A percentile compares a stretch with the other conserved stretches of the same genome.
Conservation (phyloP, 495 filamentous ascomycete species). For the Penicillium alfredii region DNA sequence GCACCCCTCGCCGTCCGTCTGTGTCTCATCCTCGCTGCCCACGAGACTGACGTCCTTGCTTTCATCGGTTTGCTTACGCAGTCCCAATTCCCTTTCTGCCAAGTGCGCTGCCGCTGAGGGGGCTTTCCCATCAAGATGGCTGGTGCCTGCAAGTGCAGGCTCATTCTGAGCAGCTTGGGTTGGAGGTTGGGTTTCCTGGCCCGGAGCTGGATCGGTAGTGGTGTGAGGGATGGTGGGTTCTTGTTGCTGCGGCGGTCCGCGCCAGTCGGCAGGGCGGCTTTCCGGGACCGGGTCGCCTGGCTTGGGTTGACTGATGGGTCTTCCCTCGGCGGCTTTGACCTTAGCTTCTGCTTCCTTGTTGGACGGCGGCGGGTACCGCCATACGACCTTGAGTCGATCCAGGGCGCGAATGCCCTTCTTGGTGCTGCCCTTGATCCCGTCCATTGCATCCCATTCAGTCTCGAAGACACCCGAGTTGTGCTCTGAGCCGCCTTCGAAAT, state of each 20-base stretch:
- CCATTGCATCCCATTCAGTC: constrained; percentile 59
- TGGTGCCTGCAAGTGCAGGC: constrained; percentile 3
- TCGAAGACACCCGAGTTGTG: constrained; percentile 55
- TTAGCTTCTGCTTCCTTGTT: constrained; percentile 6
- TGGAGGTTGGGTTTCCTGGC: background rate
- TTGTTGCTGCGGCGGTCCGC: constrained; percentile 27
- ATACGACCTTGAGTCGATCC: constrained; percentile 82
- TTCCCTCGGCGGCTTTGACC: constrained; percentile 15
- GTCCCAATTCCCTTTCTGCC: constrained; percentile 51
- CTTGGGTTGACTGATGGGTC: constrained; percentile 52
- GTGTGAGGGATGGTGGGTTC: constrained; percentile 5
- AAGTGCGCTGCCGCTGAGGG: constrained; percentile 6
- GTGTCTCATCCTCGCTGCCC: constrained; percentile 49
- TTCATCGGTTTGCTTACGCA: constrained; percentile 54
- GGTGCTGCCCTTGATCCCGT: constrained; percentile 72
- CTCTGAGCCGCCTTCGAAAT: constrained; percentile 79
- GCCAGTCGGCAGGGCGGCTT: constrained; percentile 65
- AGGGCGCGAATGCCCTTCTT: constrained; percentile 75
- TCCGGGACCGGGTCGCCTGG: constrained; percentile 61
- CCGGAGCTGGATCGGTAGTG: constrained; percentile 1
- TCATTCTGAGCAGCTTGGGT: too few relatives aligned
- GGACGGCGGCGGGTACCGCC: constrained; percentile 47
- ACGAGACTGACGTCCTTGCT: constrained; percentile 63
- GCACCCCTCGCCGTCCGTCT: constrained; percentile 8
- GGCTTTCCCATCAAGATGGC: constrained; percentile 6